Conservation (phyloP, 2,329 filamentous ascomycete species). For the Cercospora sesami region DNA sequence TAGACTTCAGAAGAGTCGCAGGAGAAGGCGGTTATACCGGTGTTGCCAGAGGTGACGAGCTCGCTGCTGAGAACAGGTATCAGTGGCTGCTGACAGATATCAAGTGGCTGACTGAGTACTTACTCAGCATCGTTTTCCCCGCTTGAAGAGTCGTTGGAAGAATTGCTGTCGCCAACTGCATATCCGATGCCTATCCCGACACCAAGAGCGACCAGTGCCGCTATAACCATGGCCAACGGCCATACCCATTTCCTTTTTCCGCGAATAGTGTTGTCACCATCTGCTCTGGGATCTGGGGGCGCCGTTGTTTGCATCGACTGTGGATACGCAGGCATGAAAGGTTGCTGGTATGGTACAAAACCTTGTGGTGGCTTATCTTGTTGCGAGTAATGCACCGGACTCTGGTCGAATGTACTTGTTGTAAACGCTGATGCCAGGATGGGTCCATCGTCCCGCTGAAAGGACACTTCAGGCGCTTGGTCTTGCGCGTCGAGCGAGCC, state of each 20-base stretch:
- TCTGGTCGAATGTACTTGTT: constrained; percentile 7
- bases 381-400: constrained; percentile 1
- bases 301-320: constrained; percentile 5
- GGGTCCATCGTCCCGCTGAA: constrained; percentile 13
- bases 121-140: not conserved
- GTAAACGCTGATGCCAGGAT: constrained; percentile 1
- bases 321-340: constrained; percentile 8
- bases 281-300: not conserved
- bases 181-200: constrained; percentile 16
- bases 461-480: constrained; percentile 14
- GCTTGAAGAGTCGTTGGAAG: not conserved
- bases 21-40: constrained; percentile 11
- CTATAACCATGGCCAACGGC: constrained; percentile 9
- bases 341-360: constrained; percentile 2
- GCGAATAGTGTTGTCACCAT: not conserved
- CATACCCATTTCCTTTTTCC: constrained; percentile 11
- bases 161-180: constrained; percentile 13
- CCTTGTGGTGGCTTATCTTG: not conserved
- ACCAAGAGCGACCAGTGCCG: constrained; percentile 2
- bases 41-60: constrained; percentile 12
- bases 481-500: not conserved
- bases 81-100: not conserved
- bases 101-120: not conserved
- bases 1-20: constrained; percentile 4
- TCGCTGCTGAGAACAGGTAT: not conserved